phyloP scores from a whole-genome alignment of 164 flowering plant genomes.

The Echeveria elegans region DNA sequence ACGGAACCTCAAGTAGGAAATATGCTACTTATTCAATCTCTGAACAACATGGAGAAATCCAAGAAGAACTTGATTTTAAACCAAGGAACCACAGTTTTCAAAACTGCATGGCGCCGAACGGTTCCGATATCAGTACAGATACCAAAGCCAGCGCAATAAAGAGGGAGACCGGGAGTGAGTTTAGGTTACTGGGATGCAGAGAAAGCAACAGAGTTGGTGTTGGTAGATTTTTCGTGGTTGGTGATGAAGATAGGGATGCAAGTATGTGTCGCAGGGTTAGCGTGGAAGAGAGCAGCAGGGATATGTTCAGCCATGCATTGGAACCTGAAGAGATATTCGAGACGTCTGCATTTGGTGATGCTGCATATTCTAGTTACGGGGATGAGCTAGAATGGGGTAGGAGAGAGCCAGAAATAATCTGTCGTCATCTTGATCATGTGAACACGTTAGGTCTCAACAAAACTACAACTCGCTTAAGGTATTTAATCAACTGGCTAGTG shows the following conservation, averaged over 20 bases:
- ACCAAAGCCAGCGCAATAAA: slow-evolving; percentile 29
- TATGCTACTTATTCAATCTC: slow-evolving; percentile 13
- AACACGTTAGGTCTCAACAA: slow-evolving; percentile 79
- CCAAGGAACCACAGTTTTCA: slow-evolving; percentile 8
- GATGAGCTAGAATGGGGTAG: slow-evolving; percentile 40
- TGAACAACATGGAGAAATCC: slow-evolving; percentile 25
- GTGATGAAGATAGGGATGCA: slow-evolving; percentile 14
- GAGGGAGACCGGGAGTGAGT: slow-evolving; percentile 35
- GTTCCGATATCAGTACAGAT: slow-evolving; percentile 21
- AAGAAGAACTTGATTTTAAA: slow-evolving; percentile 24
- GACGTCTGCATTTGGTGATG: slow-evolving; percentile 13
- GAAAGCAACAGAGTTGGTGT: slow-evolving; percentile 19
- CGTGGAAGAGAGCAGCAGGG: slow-evolving; percentile 18
- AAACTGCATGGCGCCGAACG: too few species aligned
- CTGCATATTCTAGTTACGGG: slow-evolving; percentile 29
- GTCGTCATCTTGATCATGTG: slow-evolving; percentile 75
- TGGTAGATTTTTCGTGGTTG: slow-evolving; percentile 22
- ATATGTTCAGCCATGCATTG: background rate
- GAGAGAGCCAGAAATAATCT: slow-evolving; percentile 70
- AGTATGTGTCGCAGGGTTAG: slow-evolving; percentile 20
- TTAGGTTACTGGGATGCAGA: slow-evolving; percentile 27
- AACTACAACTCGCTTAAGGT: slow-evolving; percentile 65
- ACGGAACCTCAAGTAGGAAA: slow-evolving; percentile 10
- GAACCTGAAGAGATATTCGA: slow-evolving; percentile 19
- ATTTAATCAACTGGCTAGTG: slow-evolving; percentile 83